Evolutionary conservation across 345 rosid species (phyloP).

Genomic region (Salix koriyanagi): DNA sequence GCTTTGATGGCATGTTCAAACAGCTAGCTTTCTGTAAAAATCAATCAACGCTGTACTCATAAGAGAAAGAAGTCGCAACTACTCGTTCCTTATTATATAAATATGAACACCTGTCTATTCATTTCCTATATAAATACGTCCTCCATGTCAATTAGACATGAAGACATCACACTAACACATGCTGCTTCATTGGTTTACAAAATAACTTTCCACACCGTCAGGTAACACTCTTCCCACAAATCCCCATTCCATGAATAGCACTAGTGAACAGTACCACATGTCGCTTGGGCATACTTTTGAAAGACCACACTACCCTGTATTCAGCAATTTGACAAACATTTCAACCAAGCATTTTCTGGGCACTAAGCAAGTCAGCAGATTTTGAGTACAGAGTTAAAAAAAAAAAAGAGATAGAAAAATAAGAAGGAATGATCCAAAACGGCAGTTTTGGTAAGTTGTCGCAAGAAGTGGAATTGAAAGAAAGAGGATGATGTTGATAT

Average conservation of each 20-base stretch:
- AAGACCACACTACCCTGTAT: slow-evolving; percentile 45
- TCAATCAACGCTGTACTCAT: slow-evolving; percentile 55
- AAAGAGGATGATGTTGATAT: background rate
- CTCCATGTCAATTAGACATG: slow-evolving; percentile 54
- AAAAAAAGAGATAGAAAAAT: too few relatives aligned
- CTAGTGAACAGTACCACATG: slow-evolving; percentile 73
- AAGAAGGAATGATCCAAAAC: too few relatives aligned
- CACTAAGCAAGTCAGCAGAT: slow-evolving; percentile 23
- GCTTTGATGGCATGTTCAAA: slow-evolving; percentile 38
- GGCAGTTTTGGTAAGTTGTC: too few relatives aligned
- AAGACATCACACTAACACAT: slow-evolving; percentile 48
- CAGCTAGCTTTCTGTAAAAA: slow-evolving; percentile 62
- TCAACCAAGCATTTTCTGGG: slow-evolving; percentile 51
- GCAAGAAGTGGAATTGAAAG: background rate
- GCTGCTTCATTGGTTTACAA: slow-evolving; percentile 61
- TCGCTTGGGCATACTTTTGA: slow-evolving; percentile 35
- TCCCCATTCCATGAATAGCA: slow-evolving; percentile 48
- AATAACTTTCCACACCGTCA: background rate
- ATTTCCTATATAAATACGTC: slow-evolving; percentile 43
- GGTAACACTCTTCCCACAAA: slow-evolving; percentile 40
- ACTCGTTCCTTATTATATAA: slow-evolving; percentile 35
- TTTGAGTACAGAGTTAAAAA: slow-evolving; percentile 29
- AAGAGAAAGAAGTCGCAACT: slow-evolving; percentile 23
- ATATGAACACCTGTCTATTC: slow-evolving; percentile 56
- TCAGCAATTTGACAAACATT: slow-evolving; percentile 43